phyloP scores from a whole-genome alignment of 176 grass and related monocot species.

The Aegilops longissima region DNA sequence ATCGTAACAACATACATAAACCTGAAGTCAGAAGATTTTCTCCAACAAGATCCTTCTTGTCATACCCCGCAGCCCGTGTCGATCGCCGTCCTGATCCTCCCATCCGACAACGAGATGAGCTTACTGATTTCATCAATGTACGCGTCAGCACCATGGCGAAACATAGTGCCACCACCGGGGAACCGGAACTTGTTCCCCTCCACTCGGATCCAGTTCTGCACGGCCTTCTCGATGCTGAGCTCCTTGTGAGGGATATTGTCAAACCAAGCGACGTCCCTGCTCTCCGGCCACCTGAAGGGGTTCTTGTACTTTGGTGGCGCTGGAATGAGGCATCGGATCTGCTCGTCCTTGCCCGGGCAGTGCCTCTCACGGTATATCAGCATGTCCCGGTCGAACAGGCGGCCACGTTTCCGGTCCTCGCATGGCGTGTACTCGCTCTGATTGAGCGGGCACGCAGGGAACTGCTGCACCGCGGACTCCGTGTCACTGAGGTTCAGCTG shows the following conservation, averaged over 20 bases:
- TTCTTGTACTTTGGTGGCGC: conserved; percentile 58
- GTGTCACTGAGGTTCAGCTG: conserved; percentile 49
- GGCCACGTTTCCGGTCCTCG: conserved; percentile 68
- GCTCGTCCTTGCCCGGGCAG: conserved; percentile 71
- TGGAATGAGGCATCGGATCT: conserved; percentile 74
- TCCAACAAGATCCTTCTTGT: background rate
- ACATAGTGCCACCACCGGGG: conserved; percentile 91
- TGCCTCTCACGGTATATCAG: conserved; percentile 86
- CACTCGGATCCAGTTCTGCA: conserved; percentile 96
- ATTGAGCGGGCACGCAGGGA: conserved; percentile 66
- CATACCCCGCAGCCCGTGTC: conserved; percentile 92
- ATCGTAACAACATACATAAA: conserved; percentile 17
- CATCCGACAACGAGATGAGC: conserved; percentile 71
- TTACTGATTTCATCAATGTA: conserved; percentile 89
- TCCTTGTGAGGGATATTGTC: conserved; percentile 98
- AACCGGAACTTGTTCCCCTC: conserved; percentile 84
- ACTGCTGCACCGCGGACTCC: conserved; percentile 6
- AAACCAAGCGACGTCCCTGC: conserved; percentile 86
- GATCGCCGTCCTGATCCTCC: conserved; percentile 79
- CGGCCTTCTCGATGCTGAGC: conserved; percentile 95
- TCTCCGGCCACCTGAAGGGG: conserved; percentile 62
- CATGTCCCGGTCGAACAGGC: conserved; percentile 65
- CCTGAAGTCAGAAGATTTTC: background rate
- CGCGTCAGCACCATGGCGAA: conserved; percentile 70
- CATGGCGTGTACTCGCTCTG: conserved; percentile 95